Conservation (phyloP, 2,329 filamentous ascomycete genomes). For the Epichloe coenophiala region DNA sequence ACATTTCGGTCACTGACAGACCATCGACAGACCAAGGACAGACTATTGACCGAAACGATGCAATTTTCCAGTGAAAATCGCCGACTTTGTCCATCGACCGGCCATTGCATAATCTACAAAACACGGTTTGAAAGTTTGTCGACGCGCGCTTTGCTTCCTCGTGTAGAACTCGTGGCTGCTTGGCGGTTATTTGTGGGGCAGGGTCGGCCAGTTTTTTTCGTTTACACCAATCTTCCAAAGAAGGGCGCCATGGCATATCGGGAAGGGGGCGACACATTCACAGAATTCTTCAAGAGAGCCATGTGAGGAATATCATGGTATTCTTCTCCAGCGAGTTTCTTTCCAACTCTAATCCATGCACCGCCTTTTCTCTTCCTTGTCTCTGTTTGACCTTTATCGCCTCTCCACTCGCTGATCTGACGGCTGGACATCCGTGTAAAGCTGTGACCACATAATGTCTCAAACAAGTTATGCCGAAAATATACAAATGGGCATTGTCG, state of each 20-base stretch:
- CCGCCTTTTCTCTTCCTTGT: neutral
- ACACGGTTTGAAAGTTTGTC: neutral
- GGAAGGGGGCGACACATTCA: too few species aligned
- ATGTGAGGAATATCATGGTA: neutral
- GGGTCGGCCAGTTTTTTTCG: too few species aligned
- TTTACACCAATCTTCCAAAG: too few species aligned
- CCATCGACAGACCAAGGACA: neutral
- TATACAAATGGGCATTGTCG: neutral
- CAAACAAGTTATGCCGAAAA: slow-evolving; percentile 1
- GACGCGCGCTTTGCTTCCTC: neutral
- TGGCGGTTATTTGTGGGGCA: neutral
- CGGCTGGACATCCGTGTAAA: neutral
- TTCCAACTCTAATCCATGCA: neutral
- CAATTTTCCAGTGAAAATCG: neutral
- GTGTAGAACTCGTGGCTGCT: neutral
- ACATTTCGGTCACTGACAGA: neutral
- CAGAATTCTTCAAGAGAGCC: too few species aligned
- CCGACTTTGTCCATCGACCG: neutral
- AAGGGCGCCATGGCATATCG: too few species aligned
- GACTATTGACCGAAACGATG: too few species aligned
- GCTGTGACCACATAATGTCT: neutral
- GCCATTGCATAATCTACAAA: neutral
- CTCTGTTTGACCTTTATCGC: neutral
- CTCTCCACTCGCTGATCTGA: neutral
- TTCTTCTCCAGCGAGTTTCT: neutral